phyloP scores from a whole-genome alignment of 1,284 basidiomycete species.

The Cutaneotrichosporon sp. region DNA sequence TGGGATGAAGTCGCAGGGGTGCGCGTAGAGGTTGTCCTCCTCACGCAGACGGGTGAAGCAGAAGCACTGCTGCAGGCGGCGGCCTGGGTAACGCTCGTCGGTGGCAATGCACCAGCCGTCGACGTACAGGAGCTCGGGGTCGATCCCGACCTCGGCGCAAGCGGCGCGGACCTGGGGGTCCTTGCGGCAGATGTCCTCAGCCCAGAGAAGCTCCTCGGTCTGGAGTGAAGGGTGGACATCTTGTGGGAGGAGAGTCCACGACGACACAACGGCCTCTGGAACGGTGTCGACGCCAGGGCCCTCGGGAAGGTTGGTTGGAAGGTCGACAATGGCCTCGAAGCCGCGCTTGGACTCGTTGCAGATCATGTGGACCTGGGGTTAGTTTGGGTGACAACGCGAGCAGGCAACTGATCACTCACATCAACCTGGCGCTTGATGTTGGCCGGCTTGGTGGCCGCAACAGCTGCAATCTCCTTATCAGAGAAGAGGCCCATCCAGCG shows the following conservation, averaged over 20 bases:
- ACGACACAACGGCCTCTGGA: slow-evolving; percentile 29
- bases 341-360: slow-evolving; percentile 44
- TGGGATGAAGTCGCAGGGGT: slow-evolving; percentile 50
- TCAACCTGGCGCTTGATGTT: slow-evolving; percentile 37
- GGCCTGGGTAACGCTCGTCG: slow-evolving; percentile 49
- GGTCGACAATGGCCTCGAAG: slow-evolving; percentile 44
- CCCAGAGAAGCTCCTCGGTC: slow-evolving; percentile 51
- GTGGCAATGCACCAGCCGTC: slow-evolving; percentile 52
- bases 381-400: not conserved
- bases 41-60: slow-evolving; percentile 47
- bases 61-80: slow-evolving; percentile 49
- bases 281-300: slow-evolving; percentile 12
- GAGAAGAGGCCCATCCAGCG: slow-evolving; percentile 40
- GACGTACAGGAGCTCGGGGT: slow-evolving; percentile 44
- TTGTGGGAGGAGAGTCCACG: slow-evolving; percentile 42
- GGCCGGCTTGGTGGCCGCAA: slow-evolving; percentile 10
- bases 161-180: slow-evolving; percentile 46
- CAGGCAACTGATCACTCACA: slow-evolving; percentile 23
- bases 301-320: slow-evolving; percentile 39
- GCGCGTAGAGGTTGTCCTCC: slow-evolving; percentile 49
- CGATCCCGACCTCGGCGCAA: slow-evolving; percentile 48
- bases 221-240: slow-evolving; percentile 51
- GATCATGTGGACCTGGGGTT: slow-evolving; percentile 44
- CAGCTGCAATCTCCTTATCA: slow-evolving; percentile 30
- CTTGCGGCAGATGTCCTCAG: slow-evolving; percentile 48